phyloP scores from a whole-genome alignment of 768 basidiomycete species.

The Collybia sp. region DNA sequence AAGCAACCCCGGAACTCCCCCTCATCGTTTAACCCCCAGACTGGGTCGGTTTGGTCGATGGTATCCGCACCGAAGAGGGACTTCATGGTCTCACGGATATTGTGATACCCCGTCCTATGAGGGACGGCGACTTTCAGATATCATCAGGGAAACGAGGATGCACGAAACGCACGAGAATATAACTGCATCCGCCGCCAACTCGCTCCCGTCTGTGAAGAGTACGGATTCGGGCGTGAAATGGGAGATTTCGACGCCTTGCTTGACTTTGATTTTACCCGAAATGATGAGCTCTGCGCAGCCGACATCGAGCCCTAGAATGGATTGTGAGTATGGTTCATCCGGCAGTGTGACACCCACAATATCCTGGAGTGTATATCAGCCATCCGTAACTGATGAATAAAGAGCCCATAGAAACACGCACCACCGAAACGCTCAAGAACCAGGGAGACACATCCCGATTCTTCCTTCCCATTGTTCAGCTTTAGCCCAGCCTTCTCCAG shows the following conservation, averaged over 20 bases:
- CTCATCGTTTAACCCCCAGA: slow-evolving; percentile 39
- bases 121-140: background rate
- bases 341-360: slow-evolving; percentile 3
- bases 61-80: slow-evolving; percentile 29
- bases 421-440: background rate
- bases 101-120: slow-evolving; percentile 20
- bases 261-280: slow-evolving; percentile 53
- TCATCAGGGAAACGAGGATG: background rate
- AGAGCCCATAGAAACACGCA: background rate
- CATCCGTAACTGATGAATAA: background rate
- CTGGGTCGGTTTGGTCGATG: slow-evolving; percentile 19
- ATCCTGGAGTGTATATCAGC: slow-evolving; percentile 1
- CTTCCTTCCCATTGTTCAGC: background rate
- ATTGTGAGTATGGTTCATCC: background rate
- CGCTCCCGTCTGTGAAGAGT: slow-evolving; percentile 32
- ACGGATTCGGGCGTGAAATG: slow-evolving; percentile 27
- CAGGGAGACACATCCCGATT: background rate
- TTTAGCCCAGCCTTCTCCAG: background rate
- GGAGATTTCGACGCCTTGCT: slow-evolving; percentile 42
- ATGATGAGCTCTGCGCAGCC: slow-evolving; percentile 49
- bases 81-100: slow-evolving; percentile 22
- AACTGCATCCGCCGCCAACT: slow-evolving; percentile 36
- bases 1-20: slow-evolving; percentile 32
- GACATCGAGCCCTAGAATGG: slow-evolving; percentile 29
- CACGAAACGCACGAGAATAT: slow-evolving; percentile 37